Evolutionary conservation across 495 filamentous ascomycete species (phyloP), one percentile per base, ranked within the genome.

Genomic region (Penicillium paxilli): DNA sequence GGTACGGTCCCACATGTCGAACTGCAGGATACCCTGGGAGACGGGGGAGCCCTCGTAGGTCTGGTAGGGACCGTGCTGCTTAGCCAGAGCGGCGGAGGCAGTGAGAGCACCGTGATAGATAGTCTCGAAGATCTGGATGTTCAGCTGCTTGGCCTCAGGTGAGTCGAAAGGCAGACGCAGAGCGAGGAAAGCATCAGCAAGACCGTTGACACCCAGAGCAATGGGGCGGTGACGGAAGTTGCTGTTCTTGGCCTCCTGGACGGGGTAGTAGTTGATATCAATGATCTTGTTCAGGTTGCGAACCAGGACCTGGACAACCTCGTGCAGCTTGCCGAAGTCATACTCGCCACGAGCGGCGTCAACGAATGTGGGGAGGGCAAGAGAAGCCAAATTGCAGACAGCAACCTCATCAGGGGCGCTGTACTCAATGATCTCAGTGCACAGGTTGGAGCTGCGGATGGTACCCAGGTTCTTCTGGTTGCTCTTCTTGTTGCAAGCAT

Each of bases 381-480:
- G 78, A 10, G 94, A 97, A 24, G 95, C 94, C 68, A 98, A 76
- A 74, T 98, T 98, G 83, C 94, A 98, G 52, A 98, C 94, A 65
- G 94, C 94, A 47, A 98, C 93, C 80, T 98, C 94, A 70, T 98
- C 92, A 19, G 94, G 92, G 22, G 94, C 91, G 54, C 80, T 92
- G 81, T 98, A 98, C 75, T 98, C 94, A 54, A 98, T 80, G 60
- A 98, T 98, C 73, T 98, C 94, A 24, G 93, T 97, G 82, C 94
- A 98, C 41, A 98, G 81, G 76, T 98, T 98, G 62, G 94, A 98
- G 82, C 90, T 96, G 67, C 89, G 91, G 63, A 98, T 98, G 41
- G 92, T 96, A 41, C 94, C 94, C 25, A 98, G 82, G 69, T 98
- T 98, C 87, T 98, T 96, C 75, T 98, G 94, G 83, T 98, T 98